phyloP scores from a whole-genome alignment of 257 asterid species.

The Fraxinus cuspidata region DNA sequence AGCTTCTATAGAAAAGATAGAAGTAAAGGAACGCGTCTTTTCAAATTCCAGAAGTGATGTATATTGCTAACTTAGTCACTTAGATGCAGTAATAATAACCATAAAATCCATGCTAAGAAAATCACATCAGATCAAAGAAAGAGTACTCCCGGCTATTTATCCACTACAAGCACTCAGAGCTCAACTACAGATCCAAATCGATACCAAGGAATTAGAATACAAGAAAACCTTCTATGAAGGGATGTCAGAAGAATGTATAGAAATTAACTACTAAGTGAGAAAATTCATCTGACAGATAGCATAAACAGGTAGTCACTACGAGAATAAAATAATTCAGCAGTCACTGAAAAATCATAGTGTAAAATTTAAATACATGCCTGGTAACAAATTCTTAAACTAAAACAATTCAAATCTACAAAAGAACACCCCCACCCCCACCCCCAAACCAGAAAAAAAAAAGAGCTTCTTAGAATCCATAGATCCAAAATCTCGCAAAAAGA shows the following conservation, averaged over 20 bases:
- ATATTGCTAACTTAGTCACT: background rate
- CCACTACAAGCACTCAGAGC: background rate
- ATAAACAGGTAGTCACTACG: background rate
- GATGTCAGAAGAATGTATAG: background rate
- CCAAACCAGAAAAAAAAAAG: background rate
- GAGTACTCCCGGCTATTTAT: background rate
- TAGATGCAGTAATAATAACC: background rate
- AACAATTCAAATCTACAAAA: background rate
- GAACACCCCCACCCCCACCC: background rate
- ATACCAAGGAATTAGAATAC: background rate
- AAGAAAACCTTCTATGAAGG: background rate
- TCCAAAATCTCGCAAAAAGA: background rate
- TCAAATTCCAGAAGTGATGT: background rate
- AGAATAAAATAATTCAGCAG: background rate
- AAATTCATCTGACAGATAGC: background rate
- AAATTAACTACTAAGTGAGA: background rate
- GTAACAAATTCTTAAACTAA: background rate
- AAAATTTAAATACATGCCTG: background rate
- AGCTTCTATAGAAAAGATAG: slow-evolving; percentile 42
- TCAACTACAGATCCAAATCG: background rate
- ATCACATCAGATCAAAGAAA: background rate
- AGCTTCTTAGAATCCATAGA: background rate
- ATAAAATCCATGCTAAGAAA: background rate
- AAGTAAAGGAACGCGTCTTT: slow-evolving; percentile 44
- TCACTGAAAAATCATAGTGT: background rate